Evolutionary conservation across 441 rosid species (phyloP), one percentile per base, ranked within the genome.

Genomic region (Pelargonium cotyledonis): DNA sequence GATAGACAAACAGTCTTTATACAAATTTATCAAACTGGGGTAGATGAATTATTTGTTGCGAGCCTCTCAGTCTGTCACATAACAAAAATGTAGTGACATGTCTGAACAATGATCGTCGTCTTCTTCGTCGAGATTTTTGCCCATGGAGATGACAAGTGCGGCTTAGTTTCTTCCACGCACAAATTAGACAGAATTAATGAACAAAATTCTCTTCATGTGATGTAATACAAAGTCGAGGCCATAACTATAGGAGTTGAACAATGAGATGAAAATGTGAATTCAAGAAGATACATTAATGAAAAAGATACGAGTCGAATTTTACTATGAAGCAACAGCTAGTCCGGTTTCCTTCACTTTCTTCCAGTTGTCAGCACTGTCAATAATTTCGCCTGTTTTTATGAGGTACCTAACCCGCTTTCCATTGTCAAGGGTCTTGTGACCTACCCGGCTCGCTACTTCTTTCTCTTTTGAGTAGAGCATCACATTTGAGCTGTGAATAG

Each of bases 401-500:
- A 89, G 86, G 78, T 82, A 91, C 38, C 97, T 84, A n/a, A 89
- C 97, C 67, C 81, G 78, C 57, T 73, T 80, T 41, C 99, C 97
- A 75, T 86, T 67, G 1, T 89, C 94, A 8, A 91, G 90, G 31
- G 85, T 75, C 75, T 85, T 89, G 74, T 89, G 99, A 38, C 97
- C 97, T 61, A 89, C 86, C 23, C 99, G 82, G 75, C 99, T 94
- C 4, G 83, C 84, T 6, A 87, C 85, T 0, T 91, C 81, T 77
- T 89, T 68, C 44, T 94, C 99, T 78, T 88, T 89, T 0, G 97
- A 94, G 78, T 91, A 91, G 3, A 91, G 78, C 99, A 94, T 94
- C 82, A 91, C 96, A 26, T 89, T 91, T 8, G 99, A 94, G 83
- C 97, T 94, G 81, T 94, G 99, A 73, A 94, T 82, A 1, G 95